Evolutionary conservation across 306 rosid species (phyloP), one percentile per base, ranked within the genome.

Genomic region (Corylus heterophylla): DNA sequence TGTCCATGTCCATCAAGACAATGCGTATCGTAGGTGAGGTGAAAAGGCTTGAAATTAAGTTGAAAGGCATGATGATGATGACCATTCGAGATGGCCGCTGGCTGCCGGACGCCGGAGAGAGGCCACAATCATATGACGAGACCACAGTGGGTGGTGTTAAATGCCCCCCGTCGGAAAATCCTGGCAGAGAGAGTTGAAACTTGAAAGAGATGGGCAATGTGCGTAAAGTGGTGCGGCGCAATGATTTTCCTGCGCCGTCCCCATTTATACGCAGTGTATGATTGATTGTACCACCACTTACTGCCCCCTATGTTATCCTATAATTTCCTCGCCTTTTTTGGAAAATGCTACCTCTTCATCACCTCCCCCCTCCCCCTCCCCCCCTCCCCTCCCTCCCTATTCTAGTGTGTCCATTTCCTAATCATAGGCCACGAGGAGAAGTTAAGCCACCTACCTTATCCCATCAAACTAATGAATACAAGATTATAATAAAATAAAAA

Each of bases 211-310:
- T 67, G 72, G 72, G 51, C 49, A 42, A 67, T 67, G 49, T 42
- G 70, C 27, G 27, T 66, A 67, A 67, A 67, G 72, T 11, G 11
- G 72, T 67, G 72, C 72, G 72, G 72, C 72, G 49, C 72, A 67
- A 67, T 67, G 51, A 67, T 42, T 42, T 67, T 42, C 10, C 72
- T 67, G 72, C 72, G 72, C 72, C 72, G 72, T 44, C 72, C 48
- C 12, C 50, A 39, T 67, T 67, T 39, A 67, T 67, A 67, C 18
- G 12, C 10, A 37, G 42, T 42, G 7, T 42, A 12, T 18, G 31
- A n/a, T 6, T 18, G 31, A n/a, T 6, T 67, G 51, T 39, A 67
- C 72, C n/a, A 0, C 27, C n/a, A 67, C 16, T 67, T 39, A 67
- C 39, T 67, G 29, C 39, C 50, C 37, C 35, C 3, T 67, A 31